These are phyloP conservation scores for Paecilomyces formosus DNA, from an alignment of 2,329 filamentous ascomycete genomes.

Conservation along the genomic window DNA sequence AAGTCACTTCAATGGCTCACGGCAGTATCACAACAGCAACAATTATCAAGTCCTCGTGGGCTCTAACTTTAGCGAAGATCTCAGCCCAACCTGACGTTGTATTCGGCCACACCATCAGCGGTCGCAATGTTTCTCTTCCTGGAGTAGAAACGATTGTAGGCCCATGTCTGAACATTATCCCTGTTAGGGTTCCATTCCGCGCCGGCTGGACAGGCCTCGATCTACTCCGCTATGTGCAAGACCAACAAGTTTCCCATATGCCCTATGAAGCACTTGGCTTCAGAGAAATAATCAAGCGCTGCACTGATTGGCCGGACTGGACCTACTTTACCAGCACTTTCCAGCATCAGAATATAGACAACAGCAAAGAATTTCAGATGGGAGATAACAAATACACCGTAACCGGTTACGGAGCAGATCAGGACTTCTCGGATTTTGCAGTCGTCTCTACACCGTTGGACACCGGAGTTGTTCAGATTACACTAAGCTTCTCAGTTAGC, in stretches of 20 bases:
- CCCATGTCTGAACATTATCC: conserved; percentile 61
- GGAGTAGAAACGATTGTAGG: conserved; percentile 53
- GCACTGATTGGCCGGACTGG: conserved; percentile 35
- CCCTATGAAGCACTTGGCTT: conserved; percentile 50
- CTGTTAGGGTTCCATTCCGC: conserved; percentile 53
- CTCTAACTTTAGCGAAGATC: conserved; percentile 52
- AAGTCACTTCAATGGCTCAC: conserved; percentile 39
- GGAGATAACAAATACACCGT: conserved; percentile 32
- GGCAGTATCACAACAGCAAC: conserved; percentile 56
- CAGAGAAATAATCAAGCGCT: conserved; percentile 43
- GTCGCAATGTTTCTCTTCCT: conserved; percentile 52
- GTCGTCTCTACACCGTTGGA: conserved; percentile 30
- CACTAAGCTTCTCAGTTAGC: conserved; percentile 23
- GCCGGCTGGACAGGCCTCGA: conserved; percentile 45
- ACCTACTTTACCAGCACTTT: conserved; percentile 34
- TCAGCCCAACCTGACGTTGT: conserved; percentile 49
- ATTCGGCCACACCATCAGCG: conserved; percentile 60
- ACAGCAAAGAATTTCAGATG: conserved; percentile 27
- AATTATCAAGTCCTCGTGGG: conserved; percentile 61
- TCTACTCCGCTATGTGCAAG: conserved; percentile 47
- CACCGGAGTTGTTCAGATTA: conserved; percentile 25
- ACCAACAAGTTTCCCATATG: conserved; percentile 51
- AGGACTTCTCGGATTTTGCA: conserved; percentile 34
- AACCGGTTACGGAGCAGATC: conserved; percentile 31
- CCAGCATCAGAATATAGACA: conserved; percentile 31